Conservation (phyloP, 179 eudicot species). For the Patellifolia procumbens region DNA sequence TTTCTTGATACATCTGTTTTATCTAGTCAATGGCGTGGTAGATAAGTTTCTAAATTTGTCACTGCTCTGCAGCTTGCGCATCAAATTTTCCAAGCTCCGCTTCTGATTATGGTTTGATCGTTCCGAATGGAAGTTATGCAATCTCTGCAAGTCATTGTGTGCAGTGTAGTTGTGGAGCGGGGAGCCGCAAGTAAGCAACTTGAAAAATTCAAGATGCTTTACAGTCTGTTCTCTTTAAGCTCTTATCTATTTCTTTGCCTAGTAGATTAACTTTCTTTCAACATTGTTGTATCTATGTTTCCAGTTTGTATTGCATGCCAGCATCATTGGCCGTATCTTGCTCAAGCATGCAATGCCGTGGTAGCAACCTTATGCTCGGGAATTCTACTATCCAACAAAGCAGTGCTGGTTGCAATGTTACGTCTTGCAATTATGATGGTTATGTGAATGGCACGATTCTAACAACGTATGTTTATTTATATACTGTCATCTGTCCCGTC, state of each 20-base stretch:
- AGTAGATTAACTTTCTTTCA: constrained; percentile 13
- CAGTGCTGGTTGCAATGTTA: constrained; percentile 91
- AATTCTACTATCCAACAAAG: constrained; percentile 74
- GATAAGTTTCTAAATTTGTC: not conserved
- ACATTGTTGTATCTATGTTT: constrained; percentile 9
- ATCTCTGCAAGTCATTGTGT: constrained; percentile 95
- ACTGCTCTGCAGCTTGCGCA: constrained; percentile 69
- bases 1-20: not conserved
- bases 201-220: too few species aligned
- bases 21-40: not conserved
- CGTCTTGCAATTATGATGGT: constrained; percentile 82
- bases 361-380: constrained; percentile 91
- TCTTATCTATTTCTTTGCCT: constrained; percentile 4
- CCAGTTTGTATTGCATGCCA: constrained; percentile 96
- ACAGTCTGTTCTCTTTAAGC: not conserved
- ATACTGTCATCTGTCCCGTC: not conserved
- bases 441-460: constrained; percentile 74
- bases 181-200: constrained; percentile 70
- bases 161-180: constrained; percentile 88
- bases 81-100: constrained; percentile 75
- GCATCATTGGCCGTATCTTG: constrained; percentile 90
- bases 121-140: constrained; percentile 94
- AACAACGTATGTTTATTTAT: constrained; percentile 54
- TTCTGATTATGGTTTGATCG: constrained; percentile 74
- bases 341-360: constrained; percentile 95